Conservation (phyloP, 192 early-diverging fungal species). For the Entomortierella lignicola region DNA sequence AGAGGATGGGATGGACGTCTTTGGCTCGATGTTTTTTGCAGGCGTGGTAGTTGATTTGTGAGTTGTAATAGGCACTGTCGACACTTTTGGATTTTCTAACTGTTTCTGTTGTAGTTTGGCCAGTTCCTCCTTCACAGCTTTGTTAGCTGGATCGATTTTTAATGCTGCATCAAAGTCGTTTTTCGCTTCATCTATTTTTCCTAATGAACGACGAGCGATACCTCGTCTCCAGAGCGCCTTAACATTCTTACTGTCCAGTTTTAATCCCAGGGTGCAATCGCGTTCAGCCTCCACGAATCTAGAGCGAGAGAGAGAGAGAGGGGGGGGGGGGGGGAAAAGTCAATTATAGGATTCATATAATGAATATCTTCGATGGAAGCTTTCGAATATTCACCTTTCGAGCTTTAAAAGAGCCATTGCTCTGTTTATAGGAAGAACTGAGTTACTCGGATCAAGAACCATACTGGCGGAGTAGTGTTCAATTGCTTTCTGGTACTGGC, state of each 20-base stretch:
- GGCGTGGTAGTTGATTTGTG: background rate
- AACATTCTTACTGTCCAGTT: conserved; percentile 74
- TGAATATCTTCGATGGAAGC: no score
- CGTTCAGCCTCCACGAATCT: conserved; percentile 72
- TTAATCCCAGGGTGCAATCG: conserved; percentile 73
- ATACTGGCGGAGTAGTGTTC: conserved; percentile 75
- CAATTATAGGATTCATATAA: no score
- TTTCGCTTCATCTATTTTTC: conserved; percentile 65
- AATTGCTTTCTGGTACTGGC: conserved; percentile 67
- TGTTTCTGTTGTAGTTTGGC: conserved; percentile 28
- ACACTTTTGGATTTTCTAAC: background rate
- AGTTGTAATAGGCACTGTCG: background rate
- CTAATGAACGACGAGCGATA: conserved; percentile 66
- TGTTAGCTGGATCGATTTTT: conserved; percentile 76
- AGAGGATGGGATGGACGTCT: background rate
- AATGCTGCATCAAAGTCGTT: conserved; percentile 72
- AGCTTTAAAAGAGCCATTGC: conserved; percentile 88
- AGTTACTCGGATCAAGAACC: conserved; percentile 66
- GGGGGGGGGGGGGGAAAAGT: background rate
- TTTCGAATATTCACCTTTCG: conserved; percentile 64
- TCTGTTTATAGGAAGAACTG: conserved; percentile 76
- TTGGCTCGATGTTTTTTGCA: background rate
- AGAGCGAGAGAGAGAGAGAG: background rate
- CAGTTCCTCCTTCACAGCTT: conserved; percentile 72
- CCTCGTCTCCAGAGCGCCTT: conserved; percentile 86